A percentile compares a stretch with the other conserved stretches of the same genome.
Conservation (phyloP, 345 rosid genomes). For the Brassica nigra region DNA sequence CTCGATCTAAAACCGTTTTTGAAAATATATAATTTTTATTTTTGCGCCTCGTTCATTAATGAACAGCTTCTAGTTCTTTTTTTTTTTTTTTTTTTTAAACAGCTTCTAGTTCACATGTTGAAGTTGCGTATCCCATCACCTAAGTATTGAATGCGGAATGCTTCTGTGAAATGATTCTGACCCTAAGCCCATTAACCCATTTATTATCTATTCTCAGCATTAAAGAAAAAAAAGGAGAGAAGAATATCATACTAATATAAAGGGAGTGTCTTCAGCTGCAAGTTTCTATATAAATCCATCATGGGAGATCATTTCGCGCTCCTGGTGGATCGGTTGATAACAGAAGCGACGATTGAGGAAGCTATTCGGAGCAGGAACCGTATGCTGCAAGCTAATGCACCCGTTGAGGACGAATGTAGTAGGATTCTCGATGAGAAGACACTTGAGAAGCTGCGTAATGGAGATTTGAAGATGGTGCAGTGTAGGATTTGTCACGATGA, state of each 20-base stretch:
- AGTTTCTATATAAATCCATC: neutral
- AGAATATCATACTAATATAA: neutral
- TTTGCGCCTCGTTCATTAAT: neutral
- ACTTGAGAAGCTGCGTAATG: constrained; percentile 36
- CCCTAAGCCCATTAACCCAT: constrained; percentile 19
- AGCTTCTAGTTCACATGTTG: constrained; percentile 20
- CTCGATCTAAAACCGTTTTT: neutral
- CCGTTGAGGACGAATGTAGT: constrained; percentile 42
- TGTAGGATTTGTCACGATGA: constrained; percentile 98
- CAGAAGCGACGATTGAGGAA: constrained; percentile 79
- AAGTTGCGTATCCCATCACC: constrained; percentile 20
- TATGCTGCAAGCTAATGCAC: constrained; percentile 43
- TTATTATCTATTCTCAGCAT: constrained; percentile 33
- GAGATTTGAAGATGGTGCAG: constrained; percentile 59
- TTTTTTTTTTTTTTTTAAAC: no score
- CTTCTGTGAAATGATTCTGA: constrained; percentile 16
- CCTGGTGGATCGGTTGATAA: constrained; percentile 80
- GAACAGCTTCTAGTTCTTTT: neutral
- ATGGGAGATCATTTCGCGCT: constrained; percentile 98
- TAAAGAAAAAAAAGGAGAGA: constrained; percentile 25
- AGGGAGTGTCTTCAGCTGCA: constrained; percentile 19
- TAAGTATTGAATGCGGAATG: constrained; percentile 7
- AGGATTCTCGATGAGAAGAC: constrained; percentile 45
- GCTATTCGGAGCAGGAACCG: constrained; percentile 76
- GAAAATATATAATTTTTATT: no score